Percentiles rank a stretch among this genome's conserved stretches.
These are phyloP conservation scores for Trichoderma sp. DNA, from an alignment of 2,329 filamentous ascomycete species.

Conservation along the genomic window DNA sequence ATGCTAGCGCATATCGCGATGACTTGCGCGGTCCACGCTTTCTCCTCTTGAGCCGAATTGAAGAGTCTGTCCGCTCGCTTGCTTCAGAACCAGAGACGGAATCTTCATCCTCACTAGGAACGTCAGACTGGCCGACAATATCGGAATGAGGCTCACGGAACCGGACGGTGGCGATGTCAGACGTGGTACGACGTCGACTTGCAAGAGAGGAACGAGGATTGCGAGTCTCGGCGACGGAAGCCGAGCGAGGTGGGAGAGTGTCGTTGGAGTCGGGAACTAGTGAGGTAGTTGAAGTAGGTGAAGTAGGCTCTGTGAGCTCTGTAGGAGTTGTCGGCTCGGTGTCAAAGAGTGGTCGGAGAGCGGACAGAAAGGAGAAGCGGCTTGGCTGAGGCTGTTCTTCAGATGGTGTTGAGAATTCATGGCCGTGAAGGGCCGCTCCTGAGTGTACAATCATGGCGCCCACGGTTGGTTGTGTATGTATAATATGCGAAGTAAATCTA, in stretches of 20 bases:
- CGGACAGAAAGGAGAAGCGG: constrained; percentile 43
- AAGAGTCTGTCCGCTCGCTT: constrained; percentile 45
- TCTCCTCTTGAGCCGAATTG: constrained; percentile 38
- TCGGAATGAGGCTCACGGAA: constrained; percentile 41
- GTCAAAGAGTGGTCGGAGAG: constrained; percentile 37
- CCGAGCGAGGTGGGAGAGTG: neutral
- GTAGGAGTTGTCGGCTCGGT: constrained; percentile 24
- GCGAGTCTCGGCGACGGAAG: constrained; percentile 6
- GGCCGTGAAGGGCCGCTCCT: constrained; percentile 58
- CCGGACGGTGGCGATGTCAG: constrained; percentile 43
- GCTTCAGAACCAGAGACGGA: constrained; percentile 41
- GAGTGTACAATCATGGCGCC: constrained; percentile 55
- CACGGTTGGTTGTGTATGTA: neutral
- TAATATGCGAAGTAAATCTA: neutral
- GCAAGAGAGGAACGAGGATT: constrained; percentile 13
- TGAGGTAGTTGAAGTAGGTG: neutral
- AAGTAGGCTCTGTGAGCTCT: neutral
- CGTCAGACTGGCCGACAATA: constrained; percentile 25
- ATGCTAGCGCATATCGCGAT: constrained; percentile 65
- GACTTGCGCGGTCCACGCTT: constrained; percentile 52
- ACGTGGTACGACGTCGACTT: constrained; percentile 32
- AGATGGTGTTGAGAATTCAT: constrained; percentile 50
- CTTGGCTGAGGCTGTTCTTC: constrained; percentile 33
- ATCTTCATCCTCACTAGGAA: constrained; percentile 49
- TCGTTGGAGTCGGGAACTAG: neutral